Evolutionary conservation across 768 basidiomycete genomes (phyloP).

Genomic region (Sistotremastrum suecicum): DNA sequence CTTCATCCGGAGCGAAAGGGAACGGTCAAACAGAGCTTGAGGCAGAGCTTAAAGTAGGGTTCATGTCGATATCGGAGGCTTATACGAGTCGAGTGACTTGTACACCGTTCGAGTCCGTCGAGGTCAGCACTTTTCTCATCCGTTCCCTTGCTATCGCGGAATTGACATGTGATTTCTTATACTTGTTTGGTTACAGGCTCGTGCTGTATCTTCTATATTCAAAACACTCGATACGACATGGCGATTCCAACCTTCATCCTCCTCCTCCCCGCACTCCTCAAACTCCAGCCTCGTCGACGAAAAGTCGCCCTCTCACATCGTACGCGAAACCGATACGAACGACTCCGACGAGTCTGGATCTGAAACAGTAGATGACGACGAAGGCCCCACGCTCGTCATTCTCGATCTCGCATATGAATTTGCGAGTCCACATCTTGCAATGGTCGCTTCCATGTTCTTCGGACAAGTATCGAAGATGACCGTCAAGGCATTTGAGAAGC

Average conservation of each 20-base stretch:
- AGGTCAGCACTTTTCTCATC: conserved; percentile 33
- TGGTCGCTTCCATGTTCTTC: conserved; percentile 74
- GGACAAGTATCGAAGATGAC: conserved; percentile 77
- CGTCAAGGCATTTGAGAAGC: conserved; percentile 85
- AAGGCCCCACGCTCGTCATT: conserved; percentile 61
- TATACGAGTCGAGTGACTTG: conserved; percentile 81
- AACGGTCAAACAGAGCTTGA: conserved; percentile 39
- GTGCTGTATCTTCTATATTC: conserved; percentile 59
- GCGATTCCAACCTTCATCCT: conserved; percentile 51
- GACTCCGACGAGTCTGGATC: neutral
- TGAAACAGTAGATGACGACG: conserved; percentile 7
- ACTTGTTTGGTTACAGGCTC: conserved; percentile 33
- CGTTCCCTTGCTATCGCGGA: neutral
- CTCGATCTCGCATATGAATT: conserved; percentile 81
- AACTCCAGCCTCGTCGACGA: conserved; percentile 10
- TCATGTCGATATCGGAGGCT: conserved; percentile 74
- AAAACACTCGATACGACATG: conserved; percentile 57
- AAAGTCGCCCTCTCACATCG: conserved; percentile 56
- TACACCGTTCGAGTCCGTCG: conserved; percentile 60
- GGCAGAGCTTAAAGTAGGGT: conserved; percentile 80
- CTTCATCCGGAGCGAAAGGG: conserved; percentile 12
- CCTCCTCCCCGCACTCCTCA: conserved; percentile 25
- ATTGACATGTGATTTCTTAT: conserved; percentile 1
- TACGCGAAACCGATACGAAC: conserved; percentile 34
- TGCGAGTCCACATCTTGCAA: conserved; percentile 72